These are phyloP conservation scores for Ormosia emarginata DNA, from an alignment of 306 rosid genomes.

Conservation along the genomic window DNA sequence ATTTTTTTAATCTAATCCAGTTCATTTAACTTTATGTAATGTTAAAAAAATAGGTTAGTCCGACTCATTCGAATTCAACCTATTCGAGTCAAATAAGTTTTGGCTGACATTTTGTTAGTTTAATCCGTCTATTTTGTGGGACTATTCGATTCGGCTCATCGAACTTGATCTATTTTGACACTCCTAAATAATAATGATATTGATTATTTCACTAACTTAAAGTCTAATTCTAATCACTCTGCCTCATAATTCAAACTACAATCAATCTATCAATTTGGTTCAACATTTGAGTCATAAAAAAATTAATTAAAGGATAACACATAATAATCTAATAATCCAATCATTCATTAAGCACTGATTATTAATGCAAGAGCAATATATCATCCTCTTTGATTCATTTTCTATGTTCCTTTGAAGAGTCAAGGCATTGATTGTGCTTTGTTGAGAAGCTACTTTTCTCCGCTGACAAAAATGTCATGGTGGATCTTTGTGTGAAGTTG, in stretches of 20 bases:
- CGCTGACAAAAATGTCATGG: neutral
- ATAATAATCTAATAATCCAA: neutral
- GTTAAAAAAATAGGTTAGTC: too few species aligned
- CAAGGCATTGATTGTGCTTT: slow-evolving; percentile 11
- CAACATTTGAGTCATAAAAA: neutral
- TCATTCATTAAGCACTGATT: neutral
- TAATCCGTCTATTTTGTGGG: too few species aligned
- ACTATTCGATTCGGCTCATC: too few species aligned
- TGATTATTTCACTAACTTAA: slow-evolving; percentile 2
- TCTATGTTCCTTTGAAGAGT: neutral
- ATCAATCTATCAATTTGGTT: neutral
- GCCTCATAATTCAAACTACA: neutral
- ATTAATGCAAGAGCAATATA: neutral
- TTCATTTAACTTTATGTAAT: too few species aligned
- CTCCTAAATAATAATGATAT: too few species aligned
- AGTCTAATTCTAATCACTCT: neutral
- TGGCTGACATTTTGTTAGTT: too few species aligned
- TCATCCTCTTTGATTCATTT: neutral
- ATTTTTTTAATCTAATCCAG: too few species aligned
- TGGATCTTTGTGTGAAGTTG: slow-evolving; percentile 8
- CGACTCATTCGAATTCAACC: too few species aligned
- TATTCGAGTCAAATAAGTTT: too few species aligned
- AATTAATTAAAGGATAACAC: neutral
- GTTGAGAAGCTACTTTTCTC: slow-evolving; percentile 17
- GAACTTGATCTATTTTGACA: too few species aligned